These are phyloP conservation scores for Silene noctiflora DNA, from an alignment of 179 eudicot genomes.

Conservation along the genomic window DNA sequence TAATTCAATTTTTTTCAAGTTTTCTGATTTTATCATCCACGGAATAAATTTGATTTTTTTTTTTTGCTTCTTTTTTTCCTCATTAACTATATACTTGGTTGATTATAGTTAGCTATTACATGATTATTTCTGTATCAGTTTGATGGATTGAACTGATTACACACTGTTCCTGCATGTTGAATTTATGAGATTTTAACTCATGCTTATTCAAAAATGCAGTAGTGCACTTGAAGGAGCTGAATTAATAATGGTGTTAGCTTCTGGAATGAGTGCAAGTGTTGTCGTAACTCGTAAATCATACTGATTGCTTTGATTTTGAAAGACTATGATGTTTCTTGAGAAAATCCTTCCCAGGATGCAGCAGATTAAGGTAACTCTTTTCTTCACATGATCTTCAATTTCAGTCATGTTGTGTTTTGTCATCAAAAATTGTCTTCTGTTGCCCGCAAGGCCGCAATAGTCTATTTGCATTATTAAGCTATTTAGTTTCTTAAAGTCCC, in stretches of 20 bases:
- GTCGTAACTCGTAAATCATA: slow-evolving; percentile 33
- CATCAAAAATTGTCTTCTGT: neutral
- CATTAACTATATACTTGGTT: too few relatives aligned
- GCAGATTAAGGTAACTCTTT: slow-evolving; percentile 69
- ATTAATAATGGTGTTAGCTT: slow-evolving; percentile 77
- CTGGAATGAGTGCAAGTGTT: slow-evolving; percentile 94
- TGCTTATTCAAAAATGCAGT: slow-evolving; percentile 19
- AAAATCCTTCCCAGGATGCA: slow-evolving; percentile 86
- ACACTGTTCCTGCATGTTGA: neutral
- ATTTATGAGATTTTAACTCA: neutral
- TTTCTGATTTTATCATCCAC: too few relatives aligned
- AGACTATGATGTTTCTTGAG: slow-evolving; percentile 80
- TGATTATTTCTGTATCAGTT: too few relatives aligned
- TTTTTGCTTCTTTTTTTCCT: too few relatives aligned
- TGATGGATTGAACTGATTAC: too few relatives aligned
- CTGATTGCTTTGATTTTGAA: slow-evolving; percentile 74
- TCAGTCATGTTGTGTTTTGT: neutral
- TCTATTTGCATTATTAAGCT: too few relatives aligned
- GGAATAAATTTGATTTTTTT: too few relatives aligned
- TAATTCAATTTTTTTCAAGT: too few relatives aligned
- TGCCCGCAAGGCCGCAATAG: neutral
- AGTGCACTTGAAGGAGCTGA: slow-evolving; percentile 99
- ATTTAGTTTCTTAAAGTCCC: too few relatives aligned
- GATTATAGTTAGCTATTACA: too few relatives aligned
- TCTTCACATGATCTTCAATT: neutral